Evolutionary conservation across 768 basidiomycete genomes (phyloP), one percentile per base, ranked within the genome.

Genomic region (Serendipita sp.): DNA sequence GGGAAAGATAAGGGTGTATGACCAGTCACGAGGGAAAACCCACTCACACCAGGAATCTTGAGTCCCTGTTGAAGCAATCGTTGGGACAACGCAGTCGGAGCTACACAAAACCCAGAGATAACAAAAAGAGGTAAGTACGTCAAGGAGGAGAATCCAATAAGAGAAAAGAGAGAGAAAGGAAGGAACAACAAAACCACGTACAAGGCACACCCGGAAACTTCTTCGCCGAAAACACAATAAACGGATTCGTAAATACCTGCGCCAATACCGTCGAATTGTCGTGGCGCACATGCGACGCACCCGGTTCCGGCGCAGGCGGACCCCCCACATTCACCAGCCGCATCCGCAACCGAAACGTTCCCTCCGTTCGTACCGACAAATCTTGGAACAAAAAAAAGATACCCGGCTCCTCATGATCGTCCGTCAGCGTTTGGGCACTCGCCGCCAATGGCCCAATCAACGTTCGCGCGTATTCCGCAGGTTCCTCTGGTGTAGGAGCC

Each of bases 361-460:
- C 90, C 81, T 97, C 94, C 20, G 90, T 94, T 63, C 94, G 82
- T 53, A 97, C 88, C 50, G 90, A 92, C 61, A 97, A 74, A 74
- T 96, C 94, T 71, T 92, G 91, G 75, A 94, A 91, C 65, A 96
- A 83, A 76, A 96, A 97, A 73, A 91, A 97, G 65, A 96, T 86
- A 4, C 93, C 94, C 60, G 82, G 79, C 65, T 85, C 83, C 65
- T 87, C 85, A 72, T 92, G 83, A 69, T 91, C 88, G 70, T 95
- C 92, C 63, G 82, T 74, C 60, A 96, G 77, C 58, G 86, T 82
- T 71, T 86, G 87, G 16, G 90, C 93, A 70, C 90, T 89, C 31
- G 90, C 83, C 17, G 86, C 86, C 16, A 95, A 78, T 0, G 91
- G 88, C 7, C 94, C 94, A 63, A 96, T 90, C 4, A 96, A 81